These are phyloP conservation scores for Vanrija humicola DNA, from an alignment of 1,284 basidiomycete species.

Conservation along the genomic window DNA sequence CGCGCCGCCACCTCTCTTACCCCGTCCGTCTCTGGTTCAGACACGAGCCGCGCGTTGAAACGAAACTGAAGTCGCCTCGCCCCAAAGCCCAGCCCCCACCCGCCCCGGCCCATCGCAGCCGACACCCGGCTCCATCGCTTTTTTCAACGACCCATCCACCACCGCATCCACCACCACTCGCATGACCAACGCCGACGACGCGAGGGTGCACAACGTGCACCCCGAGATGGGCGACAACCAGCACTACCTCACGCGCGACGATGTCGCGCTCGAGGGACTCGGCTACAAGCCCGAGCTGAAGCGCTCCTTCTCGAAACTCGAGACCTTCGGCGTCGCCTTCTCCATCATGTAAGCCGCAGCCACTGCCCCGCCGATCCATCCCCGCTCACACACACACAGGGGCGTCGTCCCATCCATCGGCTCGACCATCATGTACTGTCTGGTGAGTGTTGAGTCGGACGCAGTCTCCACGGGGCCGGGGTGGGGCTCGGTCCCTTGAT, in stretches of 20 bases:
- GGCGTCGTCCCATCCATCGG: slow-evolving; percentile 55
- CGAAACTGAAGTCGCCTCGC: too few relatives aligned
- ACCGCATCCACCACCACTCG: background rate
- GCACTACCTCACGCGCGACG: slow-evolving; percentile 14
- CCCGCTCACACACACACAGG: background rate
- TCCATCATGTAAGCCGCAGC: slow-evolving; percentile 53
- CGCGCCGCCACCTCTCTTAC: too few relatives aligned
- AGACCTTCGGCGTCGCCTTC: slow-evolving; percentile 52
- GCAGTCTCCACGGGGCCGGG: too few relatives aligned
- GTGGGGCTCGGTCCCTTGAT: too few relatives aligned
- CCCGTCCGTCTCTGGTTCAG: too few relatives aligned
- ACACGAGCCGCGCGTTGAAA: too few relatives aligned
- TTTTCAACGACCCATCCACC: background rate
- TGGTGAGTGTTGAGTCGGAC: slow-evolving; percentile 31
- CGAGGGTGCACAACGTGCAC: background rate
- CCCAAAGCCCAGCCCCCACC: too few relatives aligned
- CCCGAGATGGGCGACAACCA: too few relatives aligned
- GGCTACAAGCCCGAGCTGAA: slow-evolving; percentile 69
- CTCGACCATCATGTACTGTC: slow-evolving; percentile 55
- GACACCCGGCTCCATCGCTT: background rate
- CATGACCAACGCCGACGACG: background rate
- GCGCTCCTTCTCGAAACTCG: slow-evolving; percentile 61
- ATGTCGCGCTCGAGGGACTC: slow-evolving; percentile 25
- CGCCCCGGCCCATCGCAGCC: background rate
- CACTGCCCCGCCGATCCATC: background rate